Evolutionary conservation across 2,329 filamentous ascomycete genomes (phyloP), one percentile per base, ranked within the genome.

Genomic region (Colletotrichum sp.): DNA sequence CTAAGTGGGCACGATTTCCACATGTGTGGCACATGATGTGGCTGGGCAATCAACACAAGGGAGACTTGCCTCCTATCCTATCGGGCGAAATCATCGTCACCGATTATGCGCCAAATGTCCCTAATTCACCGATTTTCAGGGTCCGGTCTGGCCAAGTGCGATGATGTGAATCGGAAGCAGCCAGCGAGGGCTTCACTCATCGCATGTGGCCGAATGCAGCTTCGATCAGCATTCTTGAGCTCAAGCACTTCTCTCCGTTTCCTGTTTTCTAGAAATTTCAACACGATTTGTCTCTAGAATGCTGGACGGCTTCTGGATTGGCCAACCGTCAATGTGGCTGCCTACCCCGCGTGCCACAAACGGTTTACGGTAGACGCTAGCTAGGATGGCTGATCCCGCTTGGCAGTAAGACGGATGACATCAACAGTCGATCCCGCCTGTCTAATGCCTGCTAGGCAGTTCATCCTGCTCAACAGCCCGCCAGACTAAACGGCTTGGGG

Each of bases 391-490:
- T 68, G 57, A 65, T 64, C 57, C 21, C 24, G 7, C 70, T 73
- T 75, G 70, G 70, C 64, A 60, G 36, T 68, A 34, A 75, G 70
- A 75, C 64, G 3, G 63, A 75, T 75, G 73, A 75, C 73, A 75
- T 75, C 70, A 73, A 72, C 43, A 5, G 69, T 26, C 70, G 70
- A 75, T 75, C 73, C 30, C 39, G 32, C 18, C 32, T 26, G 15
- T 26, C 16, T 28, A 15, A 39, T 65, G 26, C 30, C 59, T 36
- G 28, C 24, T 21, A 7, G 30, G 18, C 21, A 24, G 30, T 7
- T 70, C 34, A 15, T 26, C 18, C 12, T 67, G 26, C 24, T 15
- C 26, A 28, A 39, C 64, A 26, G 32, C 24, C 39, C 24, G 32
- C 15, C 36, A 24, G 43, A 67, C 39, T 30, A 24, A 43, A 59